Percentiles rank a stretch among this genome's conserved stretches.
Conservation (phyloP, 2,329 filamentous ascomycete genomes). For the Talaromyces atroroseus region DNA sequence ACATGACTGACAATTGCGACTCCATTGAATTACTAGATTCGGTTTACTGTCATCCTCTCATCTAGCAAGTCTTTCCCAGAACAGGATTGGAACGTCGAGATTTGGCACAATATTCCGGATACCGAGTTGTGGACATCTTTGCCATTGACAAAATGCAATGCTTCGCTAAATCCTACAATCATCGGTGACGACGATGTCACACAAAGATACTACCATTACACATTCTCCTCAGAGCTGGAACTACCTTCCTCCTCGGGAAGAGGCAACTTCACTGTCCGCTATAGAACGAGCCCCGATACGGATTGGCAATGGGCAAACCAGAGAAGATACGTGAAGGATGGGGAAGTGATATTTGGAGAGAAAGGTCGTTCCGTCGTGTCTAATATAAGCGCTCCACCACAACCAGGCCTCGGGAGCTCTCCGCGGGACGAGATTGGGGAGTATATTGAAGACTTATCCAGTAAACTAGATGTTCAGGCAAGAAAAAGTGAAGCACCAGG, state of each 20-base stretch:
- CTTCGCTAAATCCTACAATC: slow-evolving; percentile 25
- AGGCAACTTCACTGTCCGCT: slow-evolving; percentile 41
- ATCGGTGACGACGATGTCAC: slow-evolving; percentile 17
- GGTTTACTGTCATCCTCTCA: slow-evolving; percentile 66
- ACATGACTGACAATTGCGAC: background rate
- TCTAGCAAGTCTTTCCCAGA: slow-evolving; percentile 51
- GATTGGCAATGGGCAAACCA: slow-evolving; percentile 44
- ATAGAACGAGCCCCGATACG: slow-evolving; percentile 30
- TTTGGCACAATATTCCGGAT: slow-evolving; percentile 64
- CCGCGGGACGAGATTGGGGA: slow-evolving; percentile 20
- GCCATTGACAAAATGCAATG: slow-evolving; percentile 43
- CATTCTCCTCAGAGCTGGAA: slow-evolving; percentile 27
- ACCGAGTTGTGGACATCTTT: slow-evolving; percentile 56
- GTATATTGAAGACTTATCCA: slow-evolving; percentile 32
- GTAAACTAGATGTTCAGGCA: slow-evolving; percentile 29
- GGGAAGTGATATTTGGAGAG: slow-evolving; percentile 37
- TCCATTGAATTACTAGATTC: slow-evolving; percentile 32
- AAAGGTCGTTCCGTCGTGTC: slow-evolving; percentile 15
- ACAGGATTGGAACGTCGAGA: slow-evolving; percentile 62
- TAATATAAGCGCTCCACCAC: background rate
- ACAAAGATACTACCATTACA: slow-evolving; percentile 28
- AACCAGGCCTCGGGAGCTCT: slow-evolving; percentile 5
- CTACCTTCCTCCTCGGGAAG: slow-evolving; percentile 25
- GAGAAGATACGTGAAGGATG: slow-evolving; percentile 33
- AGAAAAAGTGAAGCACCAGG: slow-evolving; percentile 38